A percentile compares a stretch with the other conserved stretches of the same genome.
These are phyloP conservation scores for Apophysomyces sp. DNA, from an alignment of 371 early-diverging fungal species.

Conservation along the genomic window DNA sequence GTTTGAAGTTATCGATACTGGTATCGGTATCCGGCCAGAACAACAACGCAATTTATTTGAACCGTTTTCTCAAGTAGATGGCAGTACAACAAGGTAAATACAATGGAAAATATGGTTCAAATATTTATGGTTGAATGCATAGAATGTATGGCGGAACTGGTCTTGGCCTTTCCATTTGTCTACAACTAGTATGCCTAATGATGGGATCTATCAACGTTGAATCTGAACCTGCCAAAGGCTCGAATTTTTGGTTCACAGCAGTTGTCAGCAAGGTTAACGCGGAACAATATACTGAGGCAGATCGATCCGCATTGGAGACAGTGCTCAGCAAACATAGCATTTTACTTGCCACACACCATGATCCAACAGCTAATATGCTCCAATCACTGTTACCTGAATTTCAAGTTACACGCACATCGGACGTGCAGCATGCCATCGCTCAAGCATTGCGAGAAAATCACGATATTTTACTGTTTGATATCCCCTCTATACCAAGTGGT, in stretches of 20 bases:
- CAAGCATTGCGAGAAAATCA: constrained; percentile 41
- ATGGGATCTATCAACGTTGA: constrained; percentile 53
- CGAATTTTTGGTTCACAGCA: constrained; percentile 60
- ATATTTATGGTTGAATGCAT: not conserved
- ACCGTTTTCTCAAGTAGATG: constrained; percentile 65
- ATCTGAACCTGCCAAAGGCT: constrained; percentile 50
- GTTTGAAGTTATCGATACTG: constrained; percentile 61
- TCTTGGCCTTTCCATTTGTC: constrained; percentile 60
- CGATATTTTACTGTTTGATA: constrained; percentile 38
- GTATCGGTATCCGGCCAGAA: constrained; percentile 60
- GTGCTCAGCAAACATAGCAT: constrained; percentile 26
- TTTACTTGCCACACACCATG: constrained; percentile 34
- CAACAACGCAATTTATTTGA: constrained; percentile 54
- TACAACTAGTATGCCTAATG: constrained; percentile 59
- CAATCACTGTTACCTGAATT: constrained; percentile 31
- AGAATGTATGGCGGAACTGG: constrained; percentile 66
- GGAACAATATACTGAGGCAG: constrained; percentile 13
- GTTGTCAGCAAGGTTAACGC: constrained; percentile 24
- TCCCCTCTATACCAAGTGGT: constrained; percentile 40
- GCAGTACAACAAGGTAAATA: constrained; percentile 44
- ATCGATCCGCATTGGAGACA: constrained; percentile 11
- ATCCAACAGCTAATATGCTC: constrained; percentile 42
- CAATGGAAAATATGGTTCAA: not conserved
- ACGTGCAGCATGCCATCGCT: constrained; percentile 40
- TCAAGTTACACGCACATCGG: constrained; percentile 22